Base-by-base conservation (phyloP, 108 stramenopile species). In the Pseudonitzschia delicatissima region DNA sequence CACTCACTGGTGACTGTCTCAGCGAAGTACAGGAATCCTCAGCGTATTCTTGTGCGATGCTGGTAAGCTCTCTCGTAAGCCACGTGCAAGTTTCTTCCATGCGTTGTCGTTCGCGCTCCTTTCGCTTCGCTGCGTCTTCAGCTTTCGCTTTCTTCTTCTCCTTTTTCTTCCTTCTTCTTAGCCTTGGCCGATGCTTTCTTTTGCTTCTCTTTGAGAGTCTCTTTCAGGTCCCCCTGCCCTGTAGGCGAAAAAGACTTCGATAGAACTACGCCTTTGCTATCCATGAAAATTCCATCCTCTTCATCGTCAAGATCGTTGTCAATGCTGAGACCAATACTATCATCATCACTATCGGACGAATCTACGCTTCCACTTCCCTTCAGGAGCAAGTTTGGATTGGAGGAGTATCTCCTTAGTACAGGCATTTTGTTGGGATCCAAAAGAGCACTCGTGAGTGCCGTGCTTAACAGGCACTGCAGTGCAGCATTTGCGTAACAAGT, bases 401-500 rank as follows among this genome's bases (percentile, higher is more conserved):
- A 93, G 13, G 83, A 82, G 67, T 90, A 89, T 35, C 87, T 62
- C 44, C 91, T 81, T 50, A 93, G 81, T 8, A 93, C 69, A 26
- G 81, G 73, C 20, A 83, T 72, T 23, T 78, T 78, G 27, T 81
- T 76, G 23, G 86, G 87, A 57, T 88, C 83, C 4, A 92, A 64
- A 25, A 92, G 59, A 1, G 91, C 87, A 61, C 85, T 84, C 1
- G 83, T 85, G 35, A 92, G 45, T 1, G 91, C 87, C 32, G 87
- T 90, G 9, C 77, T 79, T 6, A 93, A 72, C 32, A 93, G 59
- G 55, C 88, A 93, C 52, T 93, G 91, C 68, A 93, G 51, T 1
- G 85, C 87, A 12, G 88, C 83, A 61, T 93, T 93, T 36, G 91
- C 87, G 61, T 90, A 93, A 66, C 91, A 93, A 2, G 91, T 83